phyloP scores from a whole-genome alignment of 176 grass and related monocot genomes.

The Zizania latifolia region DNA sequence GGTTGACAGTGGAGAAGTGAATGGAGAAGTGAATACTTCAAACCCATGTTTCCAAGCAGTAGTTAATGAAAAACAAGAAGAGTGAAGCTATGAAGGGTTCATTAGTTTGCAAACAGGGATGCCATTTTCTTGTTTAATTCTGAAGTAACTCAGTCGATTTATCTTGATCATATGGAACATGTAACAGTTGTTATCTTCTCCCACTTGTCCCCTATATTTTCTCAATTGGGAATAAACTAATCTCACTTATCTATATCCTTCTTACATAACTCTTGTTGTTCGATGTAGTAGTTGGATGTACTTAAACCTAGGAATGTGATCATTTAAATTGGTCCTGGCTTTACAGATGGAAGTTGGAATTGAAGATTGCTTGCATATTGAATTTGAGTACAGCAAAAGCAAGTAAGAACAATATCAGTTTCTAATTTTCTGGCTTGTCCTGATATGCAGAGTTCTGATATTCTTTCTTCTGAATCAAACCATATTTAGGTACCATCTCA shows the following conservation, averaged over 20 bases:
- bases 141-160: neutral
- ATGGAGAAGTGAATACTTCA: neutral
- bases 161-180: slow-evolving; percentile 2
- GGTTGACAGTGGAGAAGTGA: too few species aligned
- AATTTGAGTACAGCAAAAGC: slow-evolving; percentile 99
- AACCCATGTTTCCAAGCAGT: neutral
- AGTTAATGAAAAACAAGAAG: neutral
- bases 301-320: neutral
- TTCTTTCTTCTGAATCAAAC: slow-evolving; percentile 14
- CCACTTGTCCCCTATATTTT: neutral
- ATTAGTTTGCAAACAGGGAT: neutral
- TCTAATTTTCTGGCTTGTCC: neutral
- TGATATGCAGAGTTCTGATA: slow-evolving; percentile 10
- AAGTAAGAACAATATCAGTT: slow-evolving; percentile 46
- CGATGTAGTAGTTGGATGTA: neutral
- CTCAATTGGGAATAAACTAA: neutral
- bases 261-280: neutral
- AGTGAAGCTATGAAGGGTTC: neutral
- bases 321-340: neutral
- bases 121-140: neutral
- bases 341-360: slow-evolving; percentile 99
- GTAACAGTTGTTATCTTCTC: neutral
- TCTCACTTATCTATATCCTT: neutral
- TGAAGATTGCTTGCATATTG: slow-evolving; percentile 97
- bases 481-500: slow-evolving; percentile 76